A percentile compares a stretch with the other conserved stretches of the same genome.
These are phyloP conservation scores for Tetratostichococcus sp. DNA, from an alignment of 139 green algal genomes.

Conservation along the genomic window DNA sequence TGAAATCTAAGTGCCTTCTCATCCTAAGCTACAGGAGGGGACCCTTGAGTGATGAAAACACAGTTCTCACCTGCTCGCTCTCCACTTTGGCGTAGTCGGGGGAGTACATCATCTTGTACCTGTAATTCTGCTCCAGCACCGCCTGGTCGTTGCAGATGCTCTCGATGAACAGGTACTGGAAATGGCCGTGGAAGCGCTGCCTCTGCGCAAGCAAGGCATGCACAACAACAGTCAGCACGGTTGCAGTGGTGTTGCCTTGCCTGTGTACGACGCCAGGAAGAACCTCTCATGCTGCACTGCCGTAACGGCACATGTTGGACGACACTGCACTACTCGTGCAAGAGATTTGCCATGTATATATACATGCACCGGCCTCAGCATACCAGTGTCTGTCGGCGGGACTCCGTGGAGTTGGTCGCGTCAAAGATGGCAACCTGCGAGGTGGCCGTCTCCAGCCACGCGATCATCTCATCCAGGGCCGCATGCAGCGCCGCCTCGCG, in stretches of 20 bases:
- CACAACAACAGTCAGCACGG: no score
- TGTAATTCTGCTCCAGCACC: slow-evolving; percentile 85
- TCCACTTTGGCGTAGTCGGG: slow-evolving; percentile 82
- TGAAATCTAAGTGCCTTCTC: no score
- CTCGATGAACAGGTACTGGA: slow-evolving; percentile 93
- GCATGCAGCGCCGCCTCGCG: slow-evolving; percentile 65
- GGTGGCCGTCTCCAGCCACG: slow-evolving; percentile 50
- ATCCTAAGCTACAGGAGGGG: no score
- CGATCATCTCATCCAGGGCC: slow-evolving; percentile 86
- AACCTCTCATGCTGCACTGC: background rate
- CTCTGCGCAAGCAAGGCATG: slow-evolving; percentile 29
- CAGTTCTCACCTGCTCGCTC: slow-evolving; percentile 46
- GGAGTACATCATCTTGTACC: slow-evolving; percentile 82
- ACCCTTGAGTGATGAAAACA: no score
- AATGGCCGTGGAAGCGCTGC: slow-evolving; percentile 67
- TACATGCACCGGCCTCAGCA: no score
- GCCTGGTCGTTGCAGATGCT: slow-evolving; percentile 85
- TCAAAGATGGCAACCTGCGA: slow-evolving; percentile 93
- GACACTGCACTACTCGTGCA: no score
- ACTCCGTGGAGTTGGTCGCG: slow-evolving; percentile 89
- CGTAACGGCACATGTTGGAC: no score
- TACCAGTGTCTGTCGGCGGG: slow-evolving; percentile 65
- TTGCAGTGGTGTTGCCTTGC: no score
- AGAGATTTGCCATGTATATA: no score
- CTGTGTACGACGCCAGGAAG: no score